Evolutionary conservation across 768 basidiomycete species (phyloP).

Genomic region (Tulasnella sp.): DNA sequence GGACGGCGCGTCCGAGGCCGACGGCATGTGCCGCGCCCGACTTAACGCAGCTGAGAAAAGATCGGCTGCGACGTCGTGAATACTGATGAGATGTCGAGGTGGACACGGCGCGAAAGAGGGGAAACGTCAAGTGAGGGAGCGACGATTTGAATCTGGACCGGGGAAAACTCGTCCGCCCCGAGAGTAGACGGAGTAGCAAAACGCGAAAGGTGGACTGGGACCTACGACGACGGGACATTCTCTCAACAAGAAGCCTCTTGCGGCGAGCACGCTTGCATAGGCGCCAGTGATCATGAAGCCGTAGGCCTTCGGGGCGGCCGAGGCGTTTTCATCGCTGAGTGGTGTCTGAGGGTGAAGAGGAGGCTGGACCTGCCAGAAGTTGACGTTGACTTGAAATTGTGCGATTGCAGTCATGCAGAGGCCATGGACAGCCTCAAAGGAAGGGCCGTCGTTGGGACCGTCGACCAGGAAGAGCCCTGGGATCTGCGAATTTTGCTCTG

Average conservation of each 20-base stretch:
- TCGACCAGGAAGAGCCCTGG: conserved; percentile 19
- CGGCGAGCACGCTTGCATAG: conserved; percentile 86
- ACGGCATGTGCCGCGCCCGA: background rate
- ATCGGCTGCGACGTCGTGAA: no score
- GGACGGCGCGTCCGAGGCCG: background rate
- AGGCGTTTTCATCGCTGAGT: background rate
- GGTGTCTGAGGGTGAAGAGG: conserved; percentile 55
- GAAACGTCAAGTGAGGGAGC: background rate
- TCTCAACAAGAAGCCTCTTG: conserved; percentile 78
- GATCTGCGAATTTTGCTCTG: conserved; percentile 38
- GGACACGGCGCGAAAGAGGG: no score
- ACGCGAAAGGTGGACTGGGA: background rate
- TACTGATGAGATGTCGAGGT: no score
- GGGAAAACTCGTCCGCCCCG: background rate
- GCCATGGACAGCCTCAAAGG: conserved; percentile 66
- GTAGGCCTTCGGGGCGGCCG: conserved; percentile 60
- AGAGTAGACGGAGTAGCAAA: background rate
- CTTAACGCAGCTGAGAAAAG: background rate
- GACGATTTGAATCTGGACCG: background rate
- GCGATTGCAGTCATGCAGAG: conserved; percentile 70
- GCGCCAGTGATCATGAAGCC: conserved; percentile 85
- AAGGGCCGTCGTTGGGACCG: conserved; percentile 30
- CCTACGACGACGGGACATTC: conserved; percentile 77
- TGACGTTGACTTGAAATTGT: conserved; percentile 26
- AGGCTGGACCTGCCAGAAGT: conserved; percentile 51